phyloP scores from a whole-genome alignment of 2,329 filamentous ascomycete genomes.

The Talaromyces funiculosus region DNA sequence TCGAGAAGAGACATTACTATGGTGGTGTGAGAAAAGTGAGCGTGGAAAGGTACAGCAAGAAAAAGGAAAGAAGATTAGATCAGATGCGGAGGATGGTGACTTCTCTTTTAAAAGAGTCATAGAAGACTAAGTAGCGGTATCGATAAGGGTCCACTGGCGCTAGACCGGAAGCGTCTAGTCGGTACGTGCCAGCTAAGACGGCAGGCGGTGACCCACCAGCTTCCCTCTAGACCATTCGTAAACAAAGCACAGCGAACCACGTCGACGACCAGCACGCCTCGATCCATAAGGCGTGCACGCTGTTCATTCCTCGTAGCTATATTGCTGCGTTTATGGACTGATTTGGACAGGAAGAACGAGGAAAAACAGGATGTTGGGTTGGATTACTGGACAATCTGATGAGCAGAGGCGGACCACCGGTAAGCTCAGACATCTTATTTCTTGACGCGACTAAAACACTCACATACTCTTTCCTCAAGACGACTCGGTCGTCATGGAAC shows the following conservation, averaged over 20 bases:
- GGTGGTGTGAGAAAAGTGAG: not conserved
- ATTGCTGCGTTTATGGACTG: constrained; percentile 15
- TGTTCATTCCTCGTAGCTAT: constrained; percentile 8
- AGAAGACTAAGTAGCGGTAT: constrained; percentile 14
- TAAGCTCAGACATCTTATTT: constrained; percentile 17
- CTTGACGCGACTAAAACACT: not conserved
- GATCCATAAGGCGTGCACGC: constrained; percentile 3
- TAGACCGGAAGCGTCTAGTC: not conserved
- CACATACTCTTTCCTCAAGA: constrained; percentile 20
- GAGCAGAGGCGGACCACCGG: constrained; percentile 24
- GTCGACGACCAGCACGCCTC: constrained; percentile 19
- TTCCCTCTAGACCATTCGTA: constrained; percentile 17
- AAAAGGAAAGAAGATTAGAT: not conserved
- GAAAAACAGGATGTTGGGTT: constrained; percentile 27
- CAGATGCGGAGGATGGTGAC: not conserved
- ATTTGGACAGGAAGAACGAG: not conserved
- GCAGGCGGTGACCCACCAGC: constrained; percentile 13
- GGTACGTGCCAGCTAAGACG: constrained; percentile 7
- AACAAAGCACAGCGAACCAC: constrained; percentile 31
- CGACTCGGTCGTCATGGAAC: constrained; percentile 51
- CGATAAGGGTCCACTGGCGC: constrained; percentile 12
- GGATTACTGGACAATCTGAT: constrained; percentile 29
- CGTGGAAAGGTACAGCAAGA: not conserved
- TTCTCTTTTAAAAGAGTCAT: not conserved
- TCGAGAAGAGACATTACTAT: constrained; percentile 25